Evolutionary conservation across 2,329 filamentous ascomycete genomes (phyloP).

Genomic region (Dactylonectria estremocensis): DNA sequence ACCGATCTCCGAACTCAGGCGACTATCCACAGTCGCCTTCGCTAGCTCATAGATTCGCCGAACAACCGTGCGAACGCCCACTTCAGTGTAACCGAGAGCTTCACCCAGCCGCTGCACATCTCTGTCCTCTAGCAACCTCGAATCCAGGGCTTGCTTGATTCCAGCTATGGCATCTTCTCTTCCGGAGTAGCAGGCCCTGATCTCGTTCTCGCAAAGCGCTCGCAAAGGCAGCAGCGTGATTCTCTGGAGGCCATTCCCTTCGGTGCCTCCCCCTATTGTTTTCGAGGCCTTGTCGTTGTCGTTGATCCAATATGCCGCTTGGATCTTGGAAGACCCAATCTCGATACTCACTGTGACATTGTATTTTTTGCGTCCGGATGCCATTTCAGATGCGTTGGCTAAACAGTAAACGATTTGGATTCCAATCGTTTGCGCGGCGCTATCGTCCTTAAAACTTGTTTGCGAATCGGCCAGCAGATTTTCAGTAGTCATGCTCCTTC

Average conservation of each 20-base stretch:
- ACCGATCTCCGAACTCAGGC: background rate
- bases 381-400: background rate
- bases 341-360: constrained; percentile 3
- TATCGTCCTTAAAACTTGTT: background rate
- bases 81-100: background rate
- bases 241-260: constrained; percentile 1
- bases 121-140: background rate
- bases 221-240: background rate
- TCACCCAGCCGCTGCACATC: background rate
- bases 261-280: background rate
- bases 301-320: background rate
- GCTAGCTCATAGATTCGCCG: constrained; percentile 2
- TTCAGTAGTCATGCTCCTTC: background rate
- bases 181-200: background rate
- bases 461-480: background rate
- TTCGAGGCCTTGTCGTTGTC: background rate
- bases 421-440: background rate
- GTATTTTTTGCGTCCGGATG: background rate
- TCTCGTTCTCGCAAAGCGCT: background rate
- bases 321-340: constrained; percentile 2
- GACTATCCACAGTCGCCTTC: background rate
- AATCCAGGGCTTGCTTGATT: background rate
- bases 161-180: background rate
- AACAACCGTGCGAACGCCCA: background rate
- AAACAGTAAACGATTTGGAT: background rate